Evolutionary conservation across 2,329 filamentous ascomycete species (phyloP), one percentile per base, ranked within the genome.

Genomic region (Bipolaris sorokiniana): DNA sequence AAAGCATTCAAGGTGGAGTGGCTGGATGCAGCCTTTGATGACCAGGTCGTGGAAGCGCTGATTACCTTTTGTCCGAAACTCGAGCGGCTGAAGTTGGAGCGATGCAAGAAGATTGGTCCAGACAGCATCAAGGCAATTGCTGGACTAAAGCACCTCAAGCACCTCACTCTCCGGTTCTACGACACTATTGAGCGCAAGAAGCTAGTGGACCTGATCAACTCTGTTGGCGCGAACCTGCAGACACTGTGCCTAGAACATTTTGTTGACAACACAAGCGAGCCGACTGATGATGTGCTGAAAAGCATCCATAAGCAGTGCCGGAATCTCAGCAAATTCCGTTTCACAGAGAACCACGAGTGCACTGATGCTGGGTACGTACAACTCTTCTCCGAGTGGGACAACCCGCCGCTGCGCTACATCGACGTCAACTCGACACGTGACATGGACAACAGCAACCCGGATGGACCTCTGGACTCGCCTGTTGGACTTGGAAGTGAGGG

Each of bases 361-460:
- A 92, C 90, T 0, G 93, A 98, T 72, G 81, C 82, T 3, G 91
- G 85, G 2, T 94, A 92, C 62, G 83, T 81, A 1, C 77, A 81
- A 1, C 84, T 98, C 9, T 97, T 97, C 76, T 86, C 79, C 0
- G 78, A 81, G 59, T 97, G 93, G 93, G 68, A 78, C 7, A 97
- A 96, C 69, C 85, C 85, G 2, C 83, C 89, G 0, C 81, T 98
- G 7, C 78, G 78, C 1, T 87, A 87, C 62, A 76, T 92, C 51
- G 92, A 97, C 73, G 76, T 98, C 15, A 88, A 90, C 66, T 88
- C 88, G 60, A 92, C 88, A 58, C 90, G 93, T 16, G 86, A 92
- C 66, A 73, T 96, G 33, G 90, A 97, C 71, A 86, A 91, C 56
- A 79, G 81, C 47, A 84, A 85, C 23, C 89, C 91, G 0, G 84